Base-by-base conservation (phyloP, 2,329 filamentous ascomycete genomes). In the Fusarium devonianum region DNA sequence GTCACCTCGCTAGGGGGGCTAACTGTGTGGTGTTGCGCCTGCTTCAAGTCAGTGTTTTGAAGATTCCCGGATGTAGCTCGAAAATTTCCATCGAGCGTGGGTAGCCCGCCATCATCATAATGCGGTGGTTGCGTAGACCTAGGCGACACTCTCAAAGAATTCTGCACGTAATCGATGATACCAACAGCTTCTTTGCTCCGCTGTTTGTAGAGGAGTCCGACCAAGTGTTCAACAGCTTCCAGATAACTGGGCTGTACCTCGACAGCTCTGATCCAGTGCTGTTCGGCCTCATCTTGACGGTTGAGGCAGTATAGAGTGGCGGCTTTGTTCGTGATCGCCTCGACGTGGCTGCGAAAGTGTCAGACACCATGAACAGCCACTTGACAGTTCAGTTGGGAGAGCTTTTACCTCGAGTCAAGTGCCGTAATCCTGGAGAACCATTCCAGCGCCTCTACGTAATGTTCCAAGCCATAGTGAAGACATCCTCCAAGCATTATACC, bases 181-280 rank as follows among this genome's bases (percentile, higher is more conserved):
- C 88, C 84, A 50, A 99, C 86, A 7, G 94, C 94, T 68, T 97
- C 91, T 63, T 82, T 85, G 37, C 86, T 89, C 55, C 92, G 83
- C 49, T 95, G 88, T 53, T 86, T 90, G 68, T 93, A 97, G 13
- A 97, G 73, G 35, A 97, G 77, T 1, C 92, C 91, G 21, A 97
- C 89, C 2, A 99, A 81, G 75, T 97, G 92, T 69, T 99, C 94
- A 3, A 94, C 91, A 7, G 94, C 92, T 73, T 99, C 94, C 48
- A 99, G 89, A 72, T 96, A 95, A 67, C 86, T 89, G 1, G 94
- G 94, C 7, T 90, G 86, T 48, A 90, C 76, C 66, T 86, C 89
- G 18, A 97, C 85, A n/a, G 92, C 92, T 53, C 83, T 84, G 58
- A 88, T 78, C 94, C 94, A 99, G 66, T 92, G 83, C 49, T 85